These are phyloP conservation scores for Trematosphaeria pertusa DNA, from an alignment of 2,329 filamentous ascomycete genomes.

Conservation along the genomic window DNA sequence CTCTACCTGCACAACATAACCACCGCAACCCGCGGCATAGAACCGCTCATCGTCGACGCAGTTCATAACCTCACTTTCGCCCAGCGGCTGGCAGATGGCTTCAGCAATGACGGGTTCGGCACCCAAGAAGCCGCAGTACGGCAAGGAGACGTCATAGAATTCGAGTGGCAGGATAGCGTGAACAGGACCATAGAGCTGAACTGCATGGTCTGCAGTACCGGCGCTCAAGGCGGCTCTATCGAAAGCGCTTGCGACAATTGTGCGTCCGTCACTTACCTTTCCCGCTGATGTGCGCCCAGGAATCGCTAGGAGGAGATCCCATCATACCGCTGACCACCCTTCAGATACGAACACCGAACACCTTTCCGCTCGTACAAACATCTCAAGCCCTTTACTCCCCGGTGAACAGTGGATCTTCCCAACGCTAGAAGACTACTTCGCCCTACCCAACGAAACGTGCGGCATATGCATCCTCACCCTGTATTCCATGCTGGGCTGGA, in stretches of 20 bases:
- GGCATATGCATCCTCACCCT: constrained; percentile 11
- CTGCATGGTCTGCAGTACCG: constrained; percentile 8
- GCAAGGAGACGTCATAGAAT: constrained; percentile 7
- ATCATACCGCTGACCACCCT: too few relatives aligned
- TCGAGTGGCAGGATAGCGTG: neutral
- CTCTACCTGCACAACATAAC: too few relatives aligned
- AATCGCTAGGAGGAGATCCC: too few relatives aligned
- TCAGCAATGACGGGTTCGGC: constrained; percentile 2
- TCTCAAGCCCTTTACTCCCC: too few relatives aligned
- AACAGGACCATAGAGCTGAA: constrained; percentile 3
- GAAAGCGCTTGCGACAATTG: constrained; percentile 14
- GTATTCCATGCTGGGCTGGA: neutral
- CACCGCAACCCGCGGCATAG: neutral
- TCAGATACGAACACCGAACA: too few relatives aligned
- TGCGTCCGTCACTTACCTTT: too few relatives aligned
- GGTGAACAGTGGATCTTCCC: neutral
- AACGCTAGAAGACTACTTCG: constrained; percentile 1
- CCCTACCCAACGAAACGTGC: constrained; percentile 2
- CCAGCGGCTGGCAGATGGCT: constrained; percentile 3
- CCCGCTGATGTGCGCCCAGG: too few relatives aligned
- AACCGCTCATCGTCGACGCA: constrained; percentile 2
- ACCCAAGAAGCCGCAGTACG: neutral
- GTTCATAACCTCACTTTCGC: constrained; percentile 6
- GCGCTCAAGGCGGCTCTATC: neutral
- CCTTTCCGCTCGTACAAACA: too few relatives aligned